Base-by-base conservation (phyloP, 805 yeast genomes). In the Candida manassasensis region DNA sequence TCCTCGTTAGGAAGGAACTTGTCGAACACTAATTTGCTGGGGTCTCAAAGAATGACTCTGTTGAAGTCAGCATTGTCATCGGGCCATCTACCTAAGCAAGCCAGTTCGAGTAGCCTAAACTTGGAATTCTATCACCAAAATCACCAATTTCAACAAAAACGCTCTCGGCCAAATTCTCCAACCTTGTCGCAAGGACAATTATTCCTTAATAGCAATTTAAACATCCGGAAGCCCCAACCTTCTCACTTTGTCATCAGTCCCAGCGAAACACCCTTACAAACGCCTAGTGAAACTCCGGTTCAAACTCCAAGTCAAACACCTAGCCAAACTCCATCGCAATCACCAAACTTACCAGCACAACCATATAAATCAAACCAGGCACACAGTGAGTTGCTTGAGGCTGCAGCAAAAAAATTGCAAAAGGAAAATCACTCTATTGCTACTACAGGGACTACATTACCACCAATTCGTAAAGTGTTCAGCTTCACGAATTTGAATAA, bases 91-190 rank as follows among this genome's bases (percentile, higher is more conserved):
- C 29, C 38, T 8, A 57, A 43, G 46, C 61, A 53, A 32, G 41
- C 36, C 13, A 54, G 65, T 33, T 56, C 58, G 38, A 55, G 57
- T 22, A 59, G 52, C 48, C 53, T 58, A 35, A 63, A 62, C 47
- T 43, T 63, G 27, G 71, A 66, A 47, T 64, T 63, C 34, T 52
- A 48, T 32, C 59, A 51, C 40, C 32, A 27, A 32, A 35, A 15
- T 32, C 27, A 27, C 27, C 27, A 21, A 4, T 21, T 21, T 14
- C 36, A 32, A 35, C 31, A 38, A 19, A 71, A 69, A 52, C 68
- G 64, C 46, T 68, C 74, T 11, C 54, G 76, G 41, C 76, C 77
- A 19, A 69, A 60, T 47, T 69, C 75, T 8, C 77, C 77, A 15
- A 53, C 48, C 3, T 47, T 34, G 27, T 28, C 49, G 3, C 29